Percentiles rank a stretch among this genome's conserved stretches.
These are phyloP conservation scores for Blastobotrys americana DNA, from an alignment of 805 yeast genomes.

Conservation along the genomic window DNA sequence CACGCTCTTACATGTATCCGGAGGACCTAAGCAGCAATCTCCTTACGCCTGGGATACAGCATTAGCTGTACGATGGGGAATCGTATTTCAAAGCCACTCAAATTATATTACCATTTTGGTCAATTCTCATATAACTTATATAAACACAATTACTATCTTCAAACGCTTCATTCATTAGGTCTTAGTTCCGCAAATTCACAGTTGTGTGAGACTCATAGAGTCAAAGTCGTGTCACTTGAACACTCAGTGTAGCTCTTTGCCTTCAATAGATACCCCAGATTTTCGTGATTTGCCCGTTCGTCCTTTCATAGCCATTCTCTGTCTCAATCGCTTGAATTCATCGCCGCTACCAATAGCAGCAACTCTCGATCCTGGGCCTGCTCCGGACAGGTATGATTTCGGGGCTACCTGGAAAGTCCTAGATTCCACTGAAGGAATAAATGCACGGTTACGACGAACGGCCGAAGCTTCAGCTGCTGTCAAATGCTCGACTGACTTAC, in stretches of 20 bases:
- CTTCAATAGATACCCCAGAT: conserved; percentile 76
- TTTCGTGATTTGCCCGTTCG: conserved; percentile 36
- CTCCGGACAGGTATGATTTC: conserved; percentile 36
- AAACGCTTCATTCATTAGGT: too few species aligned
- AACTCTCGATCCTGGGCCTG: conserved; percentile 31
- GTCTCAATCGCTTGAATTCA: conserved; percentile 70
- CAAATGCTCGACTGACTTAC: conserved; percentile 31
- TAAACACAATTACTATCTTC: too few species aligned
- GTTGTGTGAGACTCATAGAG: too few species aligned
- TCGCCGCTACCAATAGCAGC: conserved; percentile 49
- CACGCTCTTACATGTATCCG: too few species aligned
- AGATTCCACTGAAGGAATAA: conserved; percentile 87
- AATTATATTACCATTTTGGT: too few species aligned
- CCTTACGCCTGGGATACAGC: too few species aligned
- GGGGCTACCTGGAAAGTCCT: conserved; percentile 91
- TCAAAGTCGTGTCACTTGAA: too few species aligned
- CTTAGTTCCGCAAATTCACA: too few species aligned
- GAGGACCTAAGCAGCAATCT: too few species aligned
- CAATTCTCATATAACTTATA: too few species aligned
- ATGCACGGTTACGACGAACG: conserved; percentile 86
- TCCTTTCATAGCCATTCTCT: conserved; percentile 38
- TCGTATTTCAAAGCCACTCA: too few species aligned
- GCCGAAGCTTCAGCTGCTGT: conserved; percentile 74
- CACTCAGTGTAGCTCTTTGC: conserved; percentile 28
- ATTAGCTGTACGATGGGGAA: too few species aligned